Conservation (phyloP, 768 basidiomycete species). For the Mrakia frigida region DNA sequence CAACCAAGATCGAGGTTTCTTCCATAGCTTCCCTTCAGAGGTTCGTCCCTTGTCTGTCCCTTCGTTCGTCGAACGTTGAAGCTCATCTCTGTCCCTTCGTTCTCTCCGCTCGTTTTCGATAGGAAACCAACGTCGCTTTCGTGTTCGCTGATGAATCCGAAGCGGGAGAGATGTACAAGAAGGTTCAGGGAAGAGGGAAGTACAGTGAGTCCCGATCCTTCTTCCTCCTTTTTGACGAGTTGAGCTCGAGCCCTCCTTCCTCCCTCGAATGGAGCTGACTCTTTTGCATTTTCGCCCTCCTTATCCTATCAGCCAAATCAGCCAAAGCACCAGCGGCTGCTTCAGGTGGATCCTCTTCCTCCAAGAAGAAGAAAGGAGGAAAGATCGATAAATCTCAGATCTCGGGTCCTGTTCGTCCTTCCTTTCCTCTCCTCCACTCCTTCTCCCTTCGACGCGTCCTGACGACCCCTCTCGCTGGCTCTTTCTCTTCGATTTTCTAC, state of each 20-base stretch:
- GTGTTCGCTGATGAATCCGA: slow-evolving; percentile 84
- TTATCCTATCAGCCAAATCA: slow-evolving; percentile 38
- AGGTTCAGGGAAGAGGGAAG: slow-evolving; percentile 64
- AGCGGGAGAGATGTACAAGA: slow-evolving; percentile 79
- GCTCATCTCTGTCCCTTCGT: not conserved
- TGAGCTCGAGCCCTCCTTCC: slow-evolving; percentile 7
- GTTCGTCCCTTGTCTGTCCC: slow-evolving; percentile 52
- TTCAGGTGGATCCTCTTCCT: slow-evolving; percentile 16
- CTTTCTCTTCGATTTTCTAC: not conserved
- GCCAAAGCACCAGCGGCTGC: slow-evolving; percentile 37
- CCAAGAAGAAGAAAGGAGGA: slow-evolving; percentile 53
- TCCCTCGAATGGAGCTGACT: not conserved
- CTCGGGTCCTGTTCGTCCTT: slow-evolving; percentile 57
- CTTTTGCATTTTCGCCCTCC: not conserved
- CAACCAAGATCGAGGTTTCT: slow-evolving; percentile 76
- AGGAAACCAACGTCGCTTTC: slow-evolving; percentile 87
- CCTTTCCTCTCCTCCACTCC: not conserved
- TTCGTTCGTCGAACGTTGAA: not conserved
- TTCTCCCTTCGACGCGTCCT: no score
- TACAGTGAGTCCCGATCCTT: slow-evolving; percentile 45
- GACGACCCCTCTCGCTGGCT: not conserved
- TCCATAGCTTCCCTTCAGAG: slow-evolving; percentile 88
- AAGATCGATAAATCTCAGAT: slow-evolving; percentile 92
- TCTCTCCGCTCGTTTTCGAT: slow-evolving; percentile 14
- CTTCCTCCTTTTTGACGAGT: not conserved